phyloP scores from a whole-genome alignment of 192 early-diverging fungal genomes.

The Ambispora gerdemannii region DNA sequence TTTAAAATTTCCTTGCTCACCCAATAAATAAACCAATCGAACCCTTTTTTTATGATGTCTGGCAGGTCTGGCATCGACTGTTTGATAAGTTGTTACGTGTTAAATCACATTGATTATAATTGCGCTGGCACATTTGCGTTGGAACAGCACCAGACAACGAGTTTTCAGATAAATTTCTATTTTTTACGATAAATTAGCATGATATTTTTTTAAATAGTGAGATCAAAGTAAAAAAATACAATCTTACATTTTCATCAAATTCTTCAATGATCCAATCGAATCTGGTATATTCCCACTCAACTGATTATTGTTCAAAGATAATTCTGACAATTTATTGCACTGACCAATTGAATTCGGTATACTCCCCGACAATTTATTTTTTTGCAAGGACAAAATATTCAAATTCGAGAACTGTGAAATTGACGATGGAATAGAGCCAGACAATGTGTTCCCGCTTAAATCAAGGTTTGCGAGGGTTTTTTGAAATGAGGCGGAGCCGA shows the following conservation, averaged over 20 bases:
- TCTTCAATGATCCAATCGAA: background rate
- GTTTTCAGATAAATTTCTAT: background rate
- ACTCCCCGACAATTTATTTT: background rate
- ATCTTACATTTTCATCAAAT: background rate
- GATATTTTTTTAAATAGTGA: background rate
- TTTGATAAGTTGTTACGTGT: no score
- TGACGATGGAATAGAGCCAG: background rate
- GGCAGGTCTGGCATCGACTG: no score
- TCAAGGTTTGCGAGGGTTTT: background rate
- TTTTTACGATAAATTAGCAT: background rate
- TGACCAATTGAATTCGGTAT: background rate
- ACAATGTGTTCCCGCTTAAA: background rate
- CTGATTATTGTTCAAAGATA: constrained; percentile 9
- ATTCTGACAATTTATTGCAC: background rate
- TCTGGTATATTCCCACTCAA: constrained; percentile 21
- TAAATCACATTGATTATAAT: background rate
- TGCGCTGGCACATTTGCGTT: background rate
- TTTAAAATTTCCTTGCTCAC: no score
- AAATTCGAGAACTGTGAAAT: background rate
- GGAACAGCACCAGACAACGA: background rate
- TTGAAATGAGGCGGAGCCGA: background rate
- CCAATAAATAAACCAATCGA: no score
- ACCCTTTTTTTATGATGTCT: no score
- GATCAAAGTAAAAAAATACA: background rate
- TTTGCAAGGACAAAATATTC: background rate